These are phyloP conservation scores for Capsicum pubescens DNA, from an alignment of 257 asterid genomes.

Conservation along the genomic window DNA sequence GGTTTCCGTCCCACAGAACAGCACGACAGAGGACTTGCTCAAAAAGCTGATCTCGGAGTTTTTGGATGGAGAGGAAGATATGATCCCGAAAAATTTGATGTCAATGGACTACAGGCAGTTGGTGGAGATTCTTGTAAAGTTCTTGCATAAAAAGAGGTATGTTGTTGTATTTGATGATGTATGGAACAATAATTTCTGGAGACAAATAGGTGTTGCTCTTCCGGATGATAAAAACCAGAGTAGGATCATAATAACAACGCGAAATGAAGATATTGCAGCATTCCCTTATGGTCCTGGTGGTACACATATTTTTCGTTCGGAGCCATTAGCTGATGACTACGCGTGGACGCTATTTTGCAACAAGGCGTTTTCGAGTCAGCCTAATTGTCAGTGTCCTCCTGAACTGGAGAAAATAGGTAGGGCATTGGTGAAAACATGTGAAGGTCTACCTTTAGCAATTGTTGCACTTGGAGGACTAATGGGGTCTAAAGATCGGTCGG, in stretches of 20 bases:
- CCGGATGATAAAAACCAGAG: conserved; percentile 48
- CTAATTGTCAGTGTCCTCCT: conserved; percentile 35
- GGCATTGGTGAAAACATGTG: conserved; percentile 39
- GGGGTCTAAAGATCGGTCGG: conserved; percentile 33
- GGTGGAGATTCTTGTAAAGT: conserved; percentile 38
- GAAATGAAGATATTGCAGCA: conserved; percentile 41
- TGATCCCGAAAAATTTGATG: conserved; percentile 30
- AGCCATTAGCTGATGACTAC: conserved; percentile 38
- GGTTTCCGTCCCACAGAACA: conserved; percentile 38
- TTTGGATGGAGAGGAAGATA: conserved; percentile 27
- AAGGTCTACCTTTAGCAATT: conserved; percentile 53
- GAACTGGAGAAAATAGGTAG: conserved; percentile 37
- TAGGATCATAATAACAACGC: conserved; percentile 54
- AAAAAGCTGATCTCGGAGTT: conserved; percentile 36
- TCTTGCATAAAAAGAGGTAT: conserved; percentile 39
- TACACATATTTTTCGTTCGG: conserved; percentile 19
- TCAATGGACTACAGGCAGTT: conserved; percentile 43
- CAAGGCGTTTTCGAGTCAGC: conserved; percentile 46
- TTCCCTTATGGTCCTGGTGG: conserved; percentile 38
- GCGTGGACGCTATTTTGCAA: conserved; percentile 59
- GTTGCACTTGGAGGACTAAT: conserved; percentile 49
- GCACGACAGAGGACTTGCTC: conserved; percentile 38
- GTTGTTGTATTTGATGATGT: conserved; percentile 57
- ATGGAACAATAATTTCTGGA: conserved; percentile 44
- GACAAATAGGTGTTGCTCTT: conserved; percentile 40